phyloP scores from a whole-genome alignment of 257 asterid species.

The Solanum bulbocastanum region DNA sequence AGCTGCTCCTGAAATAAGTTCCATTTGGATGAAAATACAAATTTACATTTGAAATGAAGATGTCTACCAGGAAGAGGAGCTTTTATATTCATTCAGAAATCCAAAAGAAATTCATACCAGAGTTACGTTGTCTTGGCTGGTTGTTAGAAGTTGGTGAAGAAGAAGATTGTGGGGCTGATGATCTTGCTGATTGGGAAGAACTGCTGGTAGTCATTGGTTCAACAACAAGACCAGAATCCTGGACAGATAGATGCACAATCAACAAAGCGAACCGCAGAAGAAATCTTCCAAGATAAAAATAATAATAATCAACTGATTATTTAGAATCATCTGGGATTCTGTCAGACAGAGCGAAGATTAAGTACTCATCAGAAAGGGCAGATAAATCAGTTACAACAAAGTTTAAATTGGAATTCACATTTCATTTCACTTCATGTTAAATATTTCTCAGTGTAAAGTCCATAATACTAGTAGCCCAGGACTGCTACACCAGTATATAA shows the following conservation, averaged over 20 bases:
- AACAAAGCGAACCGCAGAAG: background rate
- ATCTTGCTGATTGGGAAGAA: slow-evolving; percentile 55
- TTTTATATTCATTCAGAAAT: background rate
- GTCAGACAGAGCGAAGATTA: background rate
- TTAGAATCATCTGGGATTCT: background rate
- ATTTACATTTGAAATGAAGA: background rate
- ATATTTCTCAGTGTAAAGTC: background rate
- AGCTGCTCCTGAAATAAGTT: slow-evolving; percentile 42
- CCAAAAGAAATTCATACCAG: slow-evolving; percentile 26
- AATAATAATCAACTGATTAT: background rate
- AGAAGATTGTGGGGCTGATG: slow-evolving; percentile 37
- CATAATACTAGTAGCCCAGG: background rate
- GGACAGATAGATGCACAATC: background rate
- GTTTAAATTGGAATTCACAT: background rate
- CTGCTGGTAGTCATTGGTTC: slow-evolving; percentile 56
- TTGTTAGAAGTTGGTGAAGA: slow-evolving; percentile 42
- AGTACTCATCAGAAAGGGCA: background rate
- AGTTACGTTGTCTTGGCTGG: slow-evolving; percentile 36
- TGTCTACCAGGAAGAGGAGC: background rate
- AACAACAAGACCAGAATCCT: slow-evolving; percentile 75
- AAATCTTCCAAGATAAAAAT: background rate
- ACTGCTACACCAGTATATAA: background rate
- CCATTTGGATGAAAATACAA: background rate
- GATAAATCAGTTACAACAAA: background rate
- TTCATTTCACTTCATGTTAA: background rate